Base-by-base conservation (phyloP, 2,329 filamentous ascomycete genomes). In the Ramichloridium luteum region DNA sequence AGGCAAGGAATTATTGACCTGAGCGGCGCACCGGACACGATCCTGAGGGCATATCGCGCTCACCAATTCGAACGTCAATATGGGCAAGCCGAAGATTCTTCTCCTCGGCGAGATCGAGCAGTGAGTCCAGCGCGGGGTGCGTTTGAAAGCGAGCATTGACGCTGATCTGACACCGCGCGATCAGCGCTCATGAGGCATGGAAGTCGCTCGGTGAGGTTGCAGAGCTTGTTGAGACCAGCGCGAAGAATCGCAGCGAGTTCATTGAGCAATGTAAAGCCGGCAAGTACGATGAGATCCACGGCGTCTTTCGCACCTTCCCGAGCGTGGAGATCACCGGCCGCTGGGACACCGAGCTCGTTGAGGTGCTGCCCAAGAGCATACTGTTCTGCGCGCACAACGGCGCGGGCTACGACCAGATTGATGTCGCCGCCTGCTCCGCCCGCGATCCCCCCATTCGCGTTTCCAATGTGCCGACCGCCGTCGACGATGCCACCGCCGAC, bases 341-440 rank as follows among this genome's bases (percentile, higher is more conserved):
- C 13, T 60, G 90, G 39, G 80, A 92, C 51, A 65, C 65, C 27
- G 79, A 83, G 54, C 56, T 90, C n/a, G 57, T 86, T 20, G 55
- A 64, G 26, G 65, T 56, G 3, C 41, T 62, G 6, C 59, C 59
- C 13, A 41, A 50, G 28, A 54, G 37, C 32, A 41, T 62, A 32
- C 50, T 48, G 30, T 64, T 60, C 36, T 46, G 62, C 26, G 52
- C 52, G 25, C 58, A 64, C 40, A 61, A 61, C 41, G 61, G 81
- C 39, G 81, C 84, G 34, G 85, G 85, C 22, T 93, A 93, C 58
- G 84, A 93, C 55, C 78, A 85, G 54, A 66, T 92, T 40, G 77
- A 86, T 54, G 65, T 86, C 6, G 54, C 69, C 28, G 77, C 79
- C 23, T 88, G 81, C 62, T 78, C 74, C 6, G 62, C 64, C 1